A percentile compares a stretch with the other conserved stretches of the same genome.
These are phyloP conservation scores for Xylaria venustula DNA, from an alignment of 495 filamentous ascomycete genomes.

Conservation along the genomic window DNA sequence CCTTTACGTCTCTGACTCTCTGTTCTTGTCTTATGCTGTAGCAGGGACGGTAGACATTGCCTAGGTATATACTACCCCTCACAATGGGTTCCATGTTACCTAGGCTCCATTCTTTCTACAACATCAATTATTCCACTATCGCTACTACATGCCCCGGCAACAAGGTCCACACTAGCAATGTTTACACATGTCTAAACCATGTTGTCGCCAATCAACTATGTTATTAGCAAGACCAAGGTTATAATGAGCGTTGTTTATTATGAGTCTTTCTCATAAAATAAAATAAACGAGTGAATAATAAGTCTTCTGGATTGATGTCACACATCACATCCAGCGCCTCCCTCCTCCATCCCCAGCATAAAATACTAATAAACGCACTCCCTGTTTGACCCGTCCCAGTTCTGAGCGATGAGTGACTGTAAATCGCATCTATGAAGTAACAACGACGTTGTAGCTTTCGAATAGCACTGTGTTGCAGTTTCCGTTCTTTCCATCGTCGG, in stretches of 20 bases:
- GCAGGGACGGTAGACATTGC: no score
- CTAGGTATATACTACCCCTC: no score
- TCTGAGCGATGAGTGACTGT: background rate
- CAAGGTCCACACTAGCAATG: no score
- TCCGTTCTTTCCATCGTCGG: background rate
- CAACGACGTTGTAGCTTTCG: background rate
- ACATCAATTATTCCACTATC: no score
- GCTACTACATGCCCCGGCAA: no score
- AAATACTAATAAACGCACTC: background rate
- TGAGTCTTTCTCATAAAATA: background rate
- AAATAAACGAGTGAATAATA: background rate
- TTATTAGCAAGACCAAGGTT: no score
- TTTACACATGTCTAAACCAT: no score
- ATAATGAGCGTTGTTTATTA: background rate
- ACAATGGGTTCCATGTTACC: no score
- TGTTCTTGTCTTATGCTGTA: no score
- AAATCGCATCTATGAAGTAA: background rate
- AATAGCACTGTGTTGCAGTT: background rate
- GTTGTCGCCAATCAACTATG: no score
- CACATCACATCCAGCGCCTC: background rate
- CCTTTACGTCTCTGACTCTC: no score
- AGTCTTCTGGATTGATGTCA: background rate
- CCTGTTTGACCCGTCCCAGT: background rate
- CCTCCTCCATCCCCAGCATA: background rate
- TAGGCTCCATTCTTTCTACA: no score